Evolutionary conservation across 352 stramenopile genomes (phyloP), one percentile per base, ranked within the genome.

Genomic region (Pythium grandisporangium): DNA sequence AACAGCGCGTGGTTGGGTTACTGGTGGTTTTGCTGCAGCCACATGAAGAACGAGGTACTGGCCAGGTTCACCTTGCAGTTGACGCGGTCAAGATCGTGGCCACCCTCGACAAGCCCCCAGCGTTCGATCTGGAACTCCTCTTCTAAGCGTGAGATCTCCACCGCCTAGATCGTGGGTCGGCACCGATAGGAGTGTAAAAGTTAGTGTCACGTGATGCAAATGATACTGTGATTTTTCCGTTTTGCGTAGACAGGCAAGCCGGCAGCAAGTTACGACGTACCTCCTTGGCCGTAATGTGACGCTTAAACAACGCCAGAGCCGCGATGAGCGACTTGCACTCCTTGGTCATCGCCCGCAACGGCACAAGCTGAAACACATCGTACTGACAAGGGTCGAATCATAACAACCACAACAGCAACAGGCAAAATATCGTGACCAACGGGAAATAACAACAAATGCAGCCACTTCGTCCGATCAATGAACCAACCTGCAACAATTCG

Each of bases 291-390:
- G 75, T 88, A 42, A 93, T 80, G 55, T 93, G 72, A 26, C 80
- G 80, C 57, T 91, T 89, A 48, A 73, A 74, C n/a, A 93, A 50
- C 11, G 77, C 80, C 45, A 85, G 50, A 20, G 80, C 75, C 22
- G 77, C 82, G 59, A 90, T 90, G 32, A 93, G 61, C 42, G 80
- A 93, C 77, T 93, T 93, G 74, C 79, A 90, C 55, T 93, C 79
- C 45, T 87, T 90, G 4, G 80, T 90, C 36, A 84, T 64, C 17
- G 62, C 65, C 16, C 78, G 71, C 45, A 91, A 70, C 23, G 70
- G 60, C 25, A 85, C 74, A 19, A 93, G 61, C 52, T 93, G 72
- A 48, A 85, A 92, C 19, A 81, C 56, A 30, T 66, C 65, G 37
- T 84, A 51, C 77, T 90, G n/a, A n/a, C n/a, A n/a, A n/a, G n/a